A percentile compares a stretch with the other conserved stretches of the same genome.
Conservation (phyloP, 345 rosid species). For the Eucalyptus sp. region DNA sequence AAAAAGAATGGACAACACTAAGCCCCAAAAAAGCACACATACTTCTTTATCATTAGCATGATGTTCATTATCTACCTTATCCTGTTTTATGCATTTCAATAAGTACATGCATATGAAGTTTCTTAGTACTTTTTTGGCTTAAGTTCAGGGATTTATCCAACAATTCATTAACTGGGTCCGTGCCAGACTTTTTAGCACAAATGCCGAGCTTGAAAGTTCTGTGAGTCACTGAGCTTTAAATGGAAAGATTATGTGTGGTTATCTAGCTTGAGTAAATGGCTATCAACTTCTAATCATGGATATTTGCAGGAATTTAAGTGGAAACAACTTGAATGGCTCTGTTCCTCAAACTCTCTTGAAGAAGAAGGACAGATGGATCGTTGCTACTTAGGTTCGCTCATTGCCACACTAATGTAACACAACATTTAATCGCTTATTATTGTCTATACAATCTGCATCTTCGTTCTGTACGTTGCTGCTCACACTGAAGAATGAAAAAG, state of each 20-base stretch:
- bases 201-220: constrained; percentile 19
- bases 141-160: constrained; percentile 48
- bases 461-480: background rate
- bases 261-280: background rate
- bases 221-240: constrained; percentile 15
- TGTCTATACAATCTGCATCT: background rate
- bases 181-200: constrained; percentile 25
- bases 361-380: constrained; percentile 4
- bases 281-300: background rate
- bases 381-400: background rate
- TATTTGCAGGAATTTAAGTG: constrained; percentile 18
- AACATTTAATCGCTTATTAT: background rate
- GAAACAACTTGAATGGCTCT: constrained; percentile 29
- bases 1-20: background rate
- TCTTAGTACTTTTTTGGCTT: no score
- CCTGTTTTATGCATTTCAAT: background rate
- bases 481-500: background rate
- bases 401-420: background rate
- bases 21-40: accelerated
- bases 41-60: background rate
- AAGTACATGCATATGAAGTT: background rate
- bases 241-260: background rate
- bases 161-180: constrained; percentile 28
- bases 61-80: background rate
- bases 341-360: constrained; percentile 18